Percentiles rank a stretch among this genome's conserved stretches.
Evolutionary conservation across 73 alveolate species (phyloP).

Genomic region (Halteria grandinella): DNA sequence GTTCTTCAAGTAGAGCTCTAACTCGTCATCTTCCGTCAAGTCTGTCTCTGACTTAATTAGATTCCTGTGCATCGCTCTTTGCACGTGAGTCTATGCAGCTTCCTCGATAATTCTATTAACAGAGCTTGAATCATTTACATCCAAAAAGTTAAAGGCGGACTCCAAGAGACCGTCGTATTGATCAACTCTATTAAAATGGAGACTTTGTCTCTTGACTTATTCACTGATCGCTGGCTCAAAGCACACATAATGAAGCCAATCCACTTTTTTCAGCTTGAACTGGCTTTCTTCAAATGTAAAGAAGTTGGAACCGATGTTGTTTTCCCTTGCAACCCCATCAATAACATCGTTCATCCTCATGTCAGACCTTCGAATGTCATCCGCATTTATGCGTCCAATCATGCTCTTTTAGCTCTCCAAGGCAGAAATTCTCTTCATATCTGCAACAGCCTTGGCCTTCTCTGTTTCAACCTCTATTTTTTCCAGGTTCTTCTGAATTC

Average conservation of each 20-base stretch:
- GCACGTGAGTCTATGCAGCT: slow-evolving; percentile 49
- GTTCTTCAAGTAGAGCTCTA: slow-evolving; percentile 24
- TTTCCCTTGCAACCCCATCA: neutral
- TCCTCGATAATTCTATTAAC: slow-evolving; percentile 70
- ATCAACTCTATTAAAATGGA: neutral
- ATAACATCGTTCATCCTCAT: neutral
- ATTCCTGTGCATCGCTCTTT: slow-evolving; percentile 60
- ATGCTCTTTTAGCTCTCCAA: slow-evolving; percentile 36
- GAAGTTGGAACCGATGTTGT: neutral
- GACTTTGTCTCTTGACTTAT: slow-evolving; percentile 27
- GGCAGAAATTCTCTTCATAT: slow-evolving; percentile 10
- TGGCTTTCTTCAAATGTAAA: slow-evolving; percentile 44
- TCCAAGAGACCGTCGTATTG: slow-evolving; percentile 39
- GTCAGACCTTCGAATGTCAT: too few relatives aligned
- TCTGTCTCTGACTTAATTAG: slow-evolving; percentile 45
- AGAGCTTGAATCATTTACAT: slow-evolving; percentile 65
- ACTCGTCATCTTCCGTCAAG: slow-evolving; percentile 46
- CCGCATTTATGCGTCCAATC: slow-evolving; percentile 6
- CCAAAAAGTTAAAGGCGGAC: slow-evolving; percentile 61
- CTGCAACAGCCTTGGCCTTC: too few relatives aligned
- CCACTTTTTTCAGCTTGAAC: slow-evolving; percentile 52
- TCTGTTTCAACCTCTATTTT: slow-evolving; percentile 2
- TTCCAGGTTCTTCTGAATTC: slow-evolving; percentile 10
- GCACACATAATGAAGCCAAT: slow-evolving; percentile 58
- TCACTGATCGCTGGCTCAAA: slow-evolving; percentile 25